Base-by-base conservation (phyloP, 371 early-diverging fungal genomes). In the Syncephalastrum monosporum region DNA sequence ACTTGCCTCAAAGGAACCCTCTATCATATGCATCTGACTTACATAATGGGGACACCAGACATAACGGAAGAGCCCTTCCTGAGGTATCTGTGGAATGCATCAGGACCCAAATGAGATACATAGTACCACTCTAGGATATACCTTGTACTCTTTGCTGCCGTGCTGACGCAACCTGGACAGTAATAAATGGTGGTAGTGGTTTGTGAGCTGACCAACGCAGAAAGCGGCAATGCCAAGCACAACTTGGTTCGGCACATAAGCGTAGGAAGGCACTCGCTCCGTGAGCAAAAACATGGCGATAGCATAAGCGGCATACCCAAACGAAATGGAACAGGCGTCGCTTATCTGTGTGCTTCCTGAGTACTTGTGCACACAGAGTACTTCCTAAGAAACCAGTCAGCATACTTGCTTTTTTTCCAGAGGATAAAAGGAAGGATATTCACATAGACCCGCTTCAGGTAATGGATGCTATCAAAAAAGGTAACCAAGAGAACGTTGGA, bases 21-120 rank as follows among this genome's bases (percentile, higher is more conserved):
- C 24, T 45, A 29, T 27, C 42, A 13, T 5, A 29, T 42, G 16
- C 19, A 43, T 25, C 16, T 33, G 25, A 56, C 70, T 65, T 66
- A 71, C 77, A 63, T 77, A 77, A 50, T 77, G 77, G 17, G 77
- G 77, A 50, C 77, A 77, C 77, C 77, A 77, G 5, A 65, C 21
- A 50, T 57, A 69, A 3, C 51, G 15, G 52, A 77, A 77, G 3
- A 77, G 49, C 3, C 68, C 77, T 2, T 45, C 50, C 10, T 53
- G 12, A 2, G 76, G 76, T 15, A 75, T 63, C 71, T 75, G 49
- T 14, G 14, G 2, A 5, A 21, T 27, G 24, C 15, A 16, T 24
- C 0, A 33, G 38, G 0, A 33, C 38, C 38, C 7, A 6, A 2
- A 5, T 2, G 8, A 10, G 10, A 33, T 33, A 33, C 3, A 5